These are phyloP conservation scores for Tricholoma bakamatsutake DNA, from an alignment of 768 basidiomycete genomes.

Conservation along the genomic window DNA sequence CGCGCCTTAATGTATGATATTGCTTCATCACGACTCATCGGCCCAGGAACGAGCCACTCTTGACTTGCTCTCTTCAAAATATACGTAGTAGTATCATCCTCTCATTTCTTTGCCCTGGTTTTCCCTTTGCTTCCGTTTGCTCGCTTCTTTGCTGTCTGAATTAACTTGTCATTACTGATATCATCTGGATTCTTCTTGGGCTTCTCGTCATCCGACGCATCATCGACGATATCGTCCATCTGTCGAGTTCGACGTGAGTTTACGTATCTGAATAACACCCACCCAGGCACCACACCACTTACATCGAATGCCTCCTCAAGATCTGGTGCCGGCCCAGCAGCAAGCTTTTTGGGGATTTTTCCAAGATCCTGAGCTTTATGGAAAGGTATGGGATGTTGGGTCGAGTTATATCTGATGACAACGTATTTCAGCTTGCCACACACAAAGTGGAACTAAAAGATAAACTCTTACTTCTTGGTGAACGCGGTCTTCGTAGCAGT, in stretches of 20 bases:
- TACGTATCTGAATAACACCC: not conserved
- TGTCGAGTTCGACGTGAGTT: constrained; percentile 7
- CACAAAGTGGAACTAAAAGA: not conserved
- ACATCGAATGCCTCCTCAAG: constrained; percentile 90
- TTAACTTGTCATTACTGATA: constrained; percentile 29
- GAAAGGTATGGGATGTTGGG: constrained; percentile 92
- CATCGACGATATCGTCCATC: constrained; percentile 45
- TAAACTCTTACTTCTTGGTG: constrained; percentile 65
- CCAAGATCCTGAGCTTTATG: constrained; percentile 82
- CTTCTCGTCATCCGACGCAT: constrained; percentile 46
- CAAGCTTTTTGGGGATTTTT: constrained; percentile 75
- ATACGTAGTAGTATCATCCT: too few species aligned
- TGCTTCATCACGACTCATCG: too few species aligned
- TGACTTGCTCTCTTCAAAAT: too few species aligned
- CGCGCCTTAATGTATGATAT: too few species aligned
- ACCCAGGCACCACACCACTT: constrained; percentile 20
- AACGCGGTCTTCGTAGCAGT: constrained; percentile 77
- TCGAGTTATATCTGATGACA: constrained; percentile 69
- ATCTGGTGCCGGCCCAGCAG: constrained; percentile 73
- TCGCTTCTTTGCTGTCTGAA: constrained; percentile 39
- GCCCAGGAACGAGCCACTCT: too few species aligned
- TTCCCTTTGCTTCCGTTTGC: constrained; percentile 15
- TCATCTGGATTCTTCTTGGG: constrained; percentile 22
- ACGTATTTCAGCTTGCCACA: not conserved
- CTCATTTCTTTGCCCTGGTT: constrained; percentile 12